phyloP scores from a whole-genome alignment of 176 grass and related monocot species.

The Aegilops umbellulata region DNA sequence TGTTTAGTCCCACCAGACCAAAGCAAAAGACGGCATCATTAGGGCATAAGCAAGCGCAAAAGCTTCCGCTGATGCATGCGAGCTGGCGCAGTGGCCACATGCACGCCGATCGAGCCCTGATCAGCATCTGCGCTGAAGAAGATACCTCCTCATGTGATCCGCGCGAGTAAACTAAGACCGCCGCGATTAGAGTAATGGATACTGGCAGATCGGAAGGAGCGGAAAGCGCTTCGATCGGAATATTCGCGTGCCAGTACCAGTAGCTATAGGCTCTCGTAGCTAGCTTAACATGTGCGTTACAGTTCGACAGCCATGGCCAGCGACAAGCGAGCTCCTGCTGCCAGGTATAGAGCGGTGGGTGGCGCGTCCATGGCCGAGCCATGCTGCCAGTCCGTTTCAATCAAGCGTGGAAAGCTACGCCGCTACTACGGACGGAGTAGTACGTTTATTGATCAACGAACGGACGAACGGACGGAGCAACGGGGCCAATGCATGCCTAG shows the following conservation, averaged over 20 bases:
- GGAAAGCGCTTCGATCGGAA: neutral
- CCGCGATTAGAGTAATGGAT: neutral
- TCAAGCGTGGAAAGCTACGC: constrained; percentile 16
- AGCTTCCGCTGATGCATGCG: constrained; percentile 20
- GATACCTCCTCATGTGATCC: constrained; percentile 8
- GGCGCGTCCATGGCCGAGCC: neutral
- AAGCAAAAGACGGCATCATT: neutral
- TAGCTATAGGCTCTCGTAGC: neutral
- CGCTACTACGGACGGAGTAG: neutral
- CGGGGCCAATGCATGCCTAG: neutral
- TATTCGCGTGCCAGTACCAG: neutral
- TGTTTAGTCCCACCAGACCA: constrained; percentile 1
- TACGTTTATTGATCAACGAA: neutral
- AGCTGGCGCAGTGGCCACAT: neutral
- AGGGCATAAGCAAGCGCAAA: neutral
- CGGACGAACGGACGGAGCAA: too few relatives aligned
- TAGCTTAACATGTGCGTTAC: neutral
- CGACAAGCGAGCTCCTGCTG: neutral
- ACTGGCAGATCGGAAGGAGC: neutral
- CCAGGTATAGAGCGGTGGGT: neutral
- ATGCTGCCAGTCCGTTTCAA: neutral
- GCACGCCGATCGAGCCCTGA: neutral
- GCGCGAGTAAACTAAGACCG: constrained; percentile 39
- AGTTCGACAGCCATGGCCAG: neutral
- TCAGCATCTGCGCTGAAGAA: neutral